phyloP scores from a whole-genome alignment of 2,329 filamentous ascomycete species.

The Fusarium nygamai region DNA sequence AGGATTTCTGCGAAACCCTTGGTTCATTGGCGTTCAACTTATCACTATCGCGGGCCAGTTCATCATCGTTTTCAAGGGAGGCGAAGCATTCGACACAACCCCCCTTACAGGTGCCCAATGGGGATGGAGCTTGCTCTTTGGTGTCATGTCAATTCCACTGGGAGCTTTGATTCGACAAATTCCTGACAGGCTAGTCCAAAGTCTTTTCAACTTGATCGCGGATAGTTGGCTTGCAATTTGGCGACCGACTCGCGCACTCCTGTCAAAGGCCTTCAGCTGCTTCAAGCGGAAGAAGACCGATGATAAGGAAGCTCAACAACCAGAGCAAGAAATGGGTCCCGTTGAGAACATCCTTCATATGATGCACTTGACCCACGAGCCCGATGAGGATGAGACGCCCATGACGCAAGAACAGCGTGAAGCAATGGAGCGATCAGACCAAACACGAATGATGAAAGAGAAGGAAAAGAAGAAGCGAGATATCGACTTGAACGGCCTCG shows the following conservation, averaged over 20 bases:
- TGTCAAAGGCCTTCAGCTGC: slow-evolving; percentile 25
- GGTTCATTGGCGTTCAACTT: slow-evolving; percentile 76
- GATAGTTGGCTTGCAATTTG: slow-evolving; percentile 13
- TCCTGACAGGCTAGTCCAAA: slow-evolving; percentile 49
- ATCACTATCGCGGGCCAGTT: slow-evolving; percentile 76
- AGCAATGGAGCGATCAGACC: slow-evolving; percentile 36
- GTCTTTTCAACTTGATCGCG: slow-evolving; percentile 34
- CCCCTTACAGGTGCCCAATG: slow-evolving; percentile 72
- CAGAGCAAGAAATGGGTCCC: slow-evolving; percentile 38
- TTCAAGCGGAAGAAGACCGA: slow-evolving; percentile 39
- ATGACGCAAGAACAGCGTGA: slow-evolving; percentile 39
- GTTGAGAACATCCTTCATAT: slow-evolving; percentile 40
- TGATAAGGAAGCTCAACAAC: slow-evolving; percentile 14
- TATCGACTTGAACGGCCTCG: slow-evolving; percentile 46
- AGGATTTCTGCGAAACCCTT: slow-evolving; percentile 76
- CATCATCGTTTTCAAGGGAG: slow-evolving; percentile 77
- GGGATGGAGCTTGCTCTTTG: slow-evolving; percentile 76
- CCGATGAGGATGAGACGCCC: slow-evolving; percentile 31
- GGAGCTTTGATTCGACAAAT: slow-evolving; percentile 55
- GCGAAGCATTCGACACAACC: slow-evolving; percentile 71
- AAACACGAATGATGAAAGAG: slow-evolving; percentile 23
- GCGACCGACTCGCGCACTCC: slow-evolving; percentile 22
- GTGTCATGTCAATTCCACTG: slow-evolving; percentile 73
- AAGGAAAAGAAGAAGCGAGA: slow-evolving; percentile 29
- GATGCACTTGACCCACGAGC: slow-evolving; percentile 26